Evolutionary conservation across 768 basidiomycete genomes (phyloP), one percentile per base, ranked within the genome.

Genomic region (Boletus pseudo-olivaceus): DNA sequence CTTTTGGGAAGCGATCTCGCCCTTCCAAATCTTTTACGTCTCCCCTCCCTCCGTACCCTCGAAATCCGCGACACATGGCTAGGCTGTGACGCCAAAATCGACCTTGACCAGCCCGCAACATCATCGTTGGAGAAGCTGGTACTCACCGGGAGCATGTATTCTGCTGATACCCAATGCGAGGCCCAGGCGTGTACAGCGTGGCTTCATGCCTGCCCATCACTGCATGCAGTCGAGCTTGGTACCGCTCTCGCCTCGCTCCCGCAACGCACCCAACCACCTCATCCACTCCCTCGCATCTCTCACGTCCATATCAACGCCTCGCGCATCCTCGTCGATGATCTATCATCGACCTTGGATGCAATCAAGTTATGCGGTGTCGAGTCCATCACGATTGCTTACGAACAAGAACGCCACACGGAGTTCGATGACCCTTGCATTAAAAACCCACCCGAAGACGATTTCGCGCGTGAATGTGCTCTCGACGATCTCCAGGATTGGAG

Each of bases 51-150:
- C 37, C 77, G 74, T 29, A 78, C 77, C 58, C 83, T 90, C 58
- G 76, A 76, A 40, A 81, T 90, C 61, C 79, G 78, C 52, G 86
- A 88, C 64, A 87, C 85, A 0, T 87, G 88, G 69, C 77, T 90
- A 52, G 86, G 85, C 15, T 66, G 68, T 32, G 68, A 70, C 51
- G 47, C 66, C 29, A 57, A 60, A 29, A 50, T 68, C 43, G 62
- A 59, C 3, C 26, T 55, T 30, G 52, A 48, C 14, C 33, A 2
- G 14, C 35, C 57, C 10, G 17, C 53, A 0, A 29, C 51, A 0
- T 41, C 61, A 1, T 19, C 51, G 5, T 10, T 70, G 5, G 48
- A 72, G 11, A 61, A 46, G 11, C 56, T 70, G 30, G 54, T 68
- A 0, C 46, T 70, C 58, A 68, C 70, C 0, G 69, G 69, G 2